phyloP scores from a whole-genome alignment of 164 flowering plant species.

The Pachysandra terminalis region DNA sequence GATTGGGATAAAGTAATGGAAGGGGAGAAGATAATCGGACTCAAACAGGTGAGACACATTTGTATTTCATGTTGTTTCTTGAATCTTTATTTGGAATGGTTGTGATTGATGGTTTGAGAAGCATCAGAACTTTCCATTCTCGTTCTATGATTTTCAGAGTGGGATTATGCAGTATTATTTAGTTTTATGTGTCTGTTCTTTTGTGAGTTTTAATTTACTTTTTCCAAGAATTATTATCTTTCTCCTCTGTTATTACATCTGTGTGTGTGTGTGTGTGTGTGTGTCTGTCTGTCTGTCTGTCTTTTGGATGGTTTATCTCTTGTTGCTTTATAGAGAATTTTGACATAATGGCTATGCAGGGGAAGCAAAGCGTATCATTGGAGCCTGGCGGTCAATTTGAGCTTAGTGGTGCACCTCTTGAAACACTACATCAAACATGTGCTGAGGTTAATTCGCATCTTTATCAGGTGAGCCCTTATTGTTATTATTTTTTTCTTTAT shows the following conservation, averaged over 20 bases:
- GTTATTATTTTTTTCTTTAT: neutral
- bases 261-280: no score
- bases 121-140: neutral
- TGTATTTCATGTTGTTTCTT: neutral
- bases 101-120: neutral
- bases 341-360: conserved; percentile 42
- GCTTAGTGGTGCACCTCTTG: conserved; percentile 99
- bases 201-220: neutral
- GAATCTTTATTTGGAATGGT: neutral
- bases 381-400: conserved; percentile 99
- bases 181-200: neutral
- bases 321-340: neutral
- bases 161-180: neutral
- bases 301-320: neutral
- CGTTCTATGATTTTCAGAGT: neutral
- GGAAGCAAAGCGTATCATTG: conserved; percentile 93
- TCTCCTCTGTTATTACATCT: neutral
- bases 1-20: conserved; percentile 99
- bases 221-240: neutral
- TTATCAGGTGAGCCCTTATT: conserved; percentile 65
- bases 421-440: conserved; percentile 98
- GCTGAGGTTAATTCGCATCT: conserved; percentile 99
- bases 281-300: no score
- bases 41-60: conserved; percentile 64
- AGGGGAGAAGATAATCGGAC: conserved; percentile 92